Base-by-base conservation (phyloP, 306 rosid species). In the Astragalus membranaceus region DNA sequence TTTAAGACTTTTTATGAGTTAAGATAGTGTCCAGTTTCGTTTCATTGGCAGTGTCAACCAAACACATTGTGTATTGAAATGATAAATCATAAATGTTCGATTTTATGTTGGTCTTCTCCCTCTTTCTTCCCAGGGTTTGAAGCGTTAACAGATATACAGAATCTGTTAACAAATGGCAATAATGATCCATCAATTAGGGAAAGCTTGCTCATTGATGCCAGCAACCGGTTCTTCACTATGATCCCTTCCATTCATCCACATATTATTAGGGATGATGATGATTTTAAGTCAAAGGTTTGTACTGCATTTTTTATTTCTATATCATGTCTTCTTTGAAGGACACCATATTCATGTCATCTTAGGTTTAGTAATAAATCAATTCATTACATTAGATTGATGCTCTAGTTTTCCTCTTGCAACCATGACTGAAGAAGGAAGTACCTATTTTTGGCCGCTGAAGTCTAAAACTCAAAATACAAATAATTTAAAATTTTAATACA, bases 211-310 rank as follows among this genome's bases (percentile, higher is more conserved):
- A 62, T 94, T 64, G 96, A 91, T 87, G 97, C 98, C 54, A 94
- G 98, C 95, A 94, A 94, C 79, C 90, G 86, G 7, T 91, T 94
- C 86, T 94, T 94, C 89, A 94, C 97, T 7, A 50, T 90, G 79
- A 94, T 94, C 80, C 98, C 98, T 56, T 94, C 97, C 12, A 80
- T 90, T 70, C 98, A 94, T 82, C 98, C 98, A 2, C 96, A 83
- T 66, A 67, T 91, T 78, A 94, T 91, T 39, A 85, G 86, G 80
- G 95, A 94, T 67, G 96, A 90, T 78, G 92, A 83, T 71, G 95
- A 88, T 64, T 88, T 94, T 69, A 88, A 88, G 85, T 88, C 85
- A 44, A 94, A 94, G 98, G 98, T 94, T 77, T 7, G 32, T 43
- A 26, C 7, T 63, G 66, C 29, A n/a, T 37, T 53, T 15, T 69